Base-by-base conservation (phyloP, 345 rosid species). In the Angophora floribunda region DNA sequence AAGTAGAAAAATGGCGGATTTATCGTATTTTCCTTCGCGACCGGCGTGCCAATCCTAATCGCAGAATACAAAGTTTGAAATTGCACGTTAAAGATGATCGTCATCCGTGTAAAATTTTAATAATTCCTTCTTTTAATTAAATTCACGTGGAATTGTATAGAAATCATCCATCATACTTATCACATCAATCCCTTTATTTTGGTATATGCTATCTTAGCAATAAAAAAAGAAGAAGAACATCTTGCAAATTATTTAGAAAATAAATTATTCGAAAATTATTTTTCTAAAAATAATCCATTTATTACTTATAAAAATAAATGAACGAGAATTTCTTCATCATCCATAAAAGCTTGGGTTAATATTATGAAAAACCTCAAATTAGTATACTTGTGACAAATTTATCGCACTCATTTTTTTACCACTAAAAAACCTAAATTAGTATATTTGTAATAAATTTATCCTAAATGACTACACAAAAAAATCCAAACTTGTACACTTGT, bases 51-150 rank as follows among this genome's bases (percentile, higher is more conserved):
- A 4, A 32, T 17, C 26, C 49, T 36, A 36, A 75, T 41, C 1
- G 24, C 13, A 4, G 9, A 17, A 1, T 36, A 36, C 13, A 1
- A 17, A 36, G 14, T 36, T 8, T 75, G 82, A 75, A 75, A 2
- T 36, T 7, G 7, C 82, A 5, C 2, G 7, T 36, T 75, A 41
- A 75, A 36, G 6, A 75, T 32, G 16, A 4, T 70, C 24, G 7
- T 17, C 80, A 9, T 32, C 2, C 12, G 12, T 67, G 6, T 32
- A 1, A 11, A 67, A 7, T 6, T 32, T 32, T 0, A 4, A 13
- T 9, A 32, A 0, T 2, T 17, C 30, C 8, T 65, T 1, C 0
- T 14, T 32, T 2, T 4, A 5, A 5, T 32, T 16, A 70, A 70
- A 32, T 32, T 32, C 21, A 14, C 17, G 5, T 30, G 21, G 4